Evolutionary conservation across 768 basidiomycete genomes (phyloP).

Genomic region (Rhodosporidiobolus sp.): DNA sequence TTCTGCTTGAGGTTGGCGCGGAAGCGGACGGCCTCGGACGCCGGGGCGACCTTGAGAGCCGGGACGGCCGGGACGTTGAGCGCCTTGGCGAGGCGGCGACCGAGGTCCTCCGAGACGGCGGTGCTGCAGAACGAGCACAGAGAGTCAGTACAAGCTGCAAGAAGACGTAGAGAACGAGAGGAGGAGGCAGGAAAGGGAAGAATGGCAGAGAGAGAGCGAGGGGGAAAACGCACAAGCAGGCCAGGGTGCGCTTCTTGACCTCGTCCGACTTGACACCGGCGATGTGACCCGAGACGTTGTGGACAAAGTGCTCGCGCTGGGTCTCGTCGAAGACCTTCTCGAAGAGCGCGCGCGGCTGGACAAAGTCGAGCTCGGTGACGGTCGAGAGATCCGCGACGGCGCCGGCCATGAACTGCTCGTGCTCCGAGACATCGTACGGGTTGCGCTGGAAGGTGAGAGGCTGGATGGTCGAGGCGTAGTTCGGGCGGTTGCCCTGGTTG

Average conservation of each 20-base stretch:
- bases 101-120: conserved; percentile 67
- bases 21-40: conserved; percentile 27
- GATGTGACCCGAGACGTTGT: conserved; percentile 52
- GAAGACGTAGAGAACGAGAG: not conserved
- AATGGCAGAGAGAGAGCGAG: not conserved
- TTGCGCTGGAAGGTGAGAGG: conserved; percentile 63
- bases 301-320: conserved; percentile 47
- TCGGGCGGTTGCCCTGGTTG: conserved; percentile 79
- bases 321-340: conserved; percentile 50
- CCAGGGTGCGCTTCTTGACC: conserved; percentile 47
- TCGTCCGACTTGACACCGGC: conserved; percentile 43
- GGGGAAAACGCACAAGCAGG: conserved; percentile 55
- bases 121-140: not conserved
- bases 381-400: conserved; percentile 58
- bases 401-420: conserved; percentile 72
- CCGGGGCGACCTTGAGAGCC: conserved; percentile 31
- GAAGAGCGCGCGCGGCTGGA: conserved; percentile 49
- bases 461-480: conserved; percentile 75
- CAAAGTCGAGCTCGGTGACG: conserved; percentile 62
- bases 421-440: conserved; percentile 48
- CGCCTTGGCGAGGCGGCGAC: conserved; percentile 73
- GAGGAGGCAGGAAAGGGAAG: not conserved
- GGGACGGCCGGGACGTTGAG: conserved; percentile 54
- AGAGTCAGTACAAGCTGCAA: not conserved
- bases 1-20: conserved; percentile 22